These are phyloP conservation scores for Arthrobotrys musiformis DNA, from an alignment of 2,329 filamentous ascomycete genomes.

Conservation along the genomic window DNA sequence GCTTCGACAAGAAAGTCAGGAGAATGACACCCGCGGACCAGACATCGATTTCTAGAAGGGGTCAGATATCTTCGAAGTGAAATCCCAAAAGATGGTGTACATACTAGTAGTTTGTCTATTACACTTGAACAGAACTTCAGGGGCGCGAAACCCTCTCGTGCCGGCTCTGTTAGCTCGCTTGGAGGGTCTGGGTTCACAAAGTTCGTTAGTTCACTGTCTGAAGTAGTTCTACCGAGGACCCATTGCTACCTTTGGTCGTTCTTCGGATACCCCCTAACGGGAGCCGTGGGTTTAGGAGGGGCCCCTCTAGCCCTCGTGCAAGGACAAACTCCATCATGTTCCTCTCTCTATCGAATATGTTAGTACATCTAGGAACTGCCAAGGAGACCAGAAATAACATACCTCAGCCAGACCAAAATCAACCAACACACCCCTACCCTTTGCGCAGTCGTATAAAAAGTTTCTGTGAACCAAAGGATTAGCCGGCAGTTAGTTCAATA, in stretches of 20 bases:
- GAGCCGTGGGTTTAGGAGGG: slow-evolving; percentile 62
- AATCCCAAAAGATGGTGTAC: background rate
- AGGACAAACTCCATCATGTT: slow-evolving; percentile 39
- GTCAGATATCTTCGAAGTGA: background rate
- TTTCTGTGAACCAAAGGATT: slow-evolving; percentile 67
- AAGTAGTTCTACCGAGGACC: background rate
- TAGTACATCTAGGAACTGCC: background rate
- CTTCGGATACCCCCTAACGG: slow-evolving; percentile 78
- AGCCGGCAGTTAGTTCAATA: background rate
- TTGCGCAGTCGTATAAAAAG: slow-evolving; percentile 87
- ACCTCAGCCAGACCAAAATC: slow-evolving; percentile 96
- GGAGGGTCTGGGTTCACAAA: slow-evolving; percentile 70
- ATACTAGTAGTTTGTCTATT: slow-evolving; percentile 83
- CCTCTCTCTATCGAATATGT: slow-evolving; percentile 29
- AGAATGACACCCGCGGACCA: slow-evolving; percentile 98
- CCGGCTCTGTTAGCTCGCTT: slow-evolving; percentile 92
- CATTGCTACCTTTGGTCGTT: slow-evolving; percentile 72
- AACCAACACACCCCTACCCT: slow-evolving; percentile 88
- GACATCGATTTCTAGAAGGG: slow-evolving; percentile 78
- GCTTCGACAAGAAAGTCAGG: slow-evolving; percentile 87
- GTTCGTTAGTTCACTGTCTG: background rate
- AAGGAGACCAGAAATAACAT: slow-evolving; percentile 20
- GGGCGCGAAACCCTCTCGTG: slow-evolving; percentile 93
- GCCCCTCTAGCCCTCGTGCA: background rate
- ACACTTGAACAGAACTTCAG: slow-evolving; percentile 96